phyloP scores from a whole-genome alignment of 805 yeast genomes.

The Isabelozyma rhagii region DNA sequence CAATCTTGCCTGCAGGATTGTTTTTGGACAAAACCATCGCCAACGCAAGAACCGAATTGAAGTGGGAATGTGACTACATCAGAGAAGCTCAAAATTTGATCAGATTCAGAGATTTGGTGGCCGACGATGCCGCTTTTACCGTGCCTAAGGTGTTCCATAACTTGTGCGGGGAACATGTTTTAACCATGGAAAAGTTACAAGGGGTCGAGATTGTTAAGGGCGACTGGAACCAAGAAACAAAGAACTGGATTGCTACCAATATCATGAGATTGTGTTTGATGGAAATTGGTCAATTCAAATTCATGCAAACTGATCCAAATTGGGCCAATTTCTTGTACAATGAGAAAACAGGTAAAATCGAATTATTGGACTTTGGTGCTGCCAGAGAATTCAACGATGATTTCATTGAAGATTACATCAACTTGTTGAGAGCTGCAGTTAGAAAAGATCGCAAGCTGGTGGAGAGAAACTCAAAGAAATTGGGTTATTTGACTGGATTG shows the following conservation, averaged over 20 bases:
- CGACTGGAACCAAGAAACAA: constrained; percentile 67
- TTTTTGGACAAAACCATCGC: constrained; percentile 89
- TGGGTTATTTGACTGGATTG: constrained; percentile 89
- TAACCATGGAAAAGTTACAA: constrained; percentile 85
- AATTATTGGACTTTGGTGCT: constrained; percentile 93
- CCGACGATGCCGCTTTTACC: constrained; percentile 58
- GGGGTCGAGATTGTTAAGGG: constrained; percentile 83
- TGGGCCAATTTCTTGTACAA: constrained; percentile 97
- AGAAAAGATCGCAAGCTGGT: constrained; percentile 62
- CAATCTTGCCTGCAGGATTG: constrained; percentile 84
- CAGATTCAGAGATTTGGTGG: constrained; percentile 57
- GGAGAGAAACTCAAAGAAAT: constrained; percentile 58
- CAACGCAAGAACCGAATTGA: constrained; percentile 87
- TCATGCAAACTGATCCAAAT: constrained; percentile 98
- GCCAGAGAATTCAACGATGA: constrained; percentile 71
- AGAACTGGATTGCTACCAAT: constrained; percentile 77
- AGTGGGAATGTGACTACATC: constrained; percentile 96
- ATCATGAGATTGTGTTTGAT: constrained; percentile 82
- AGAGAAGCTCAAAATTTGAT: constrained; percentile 81
- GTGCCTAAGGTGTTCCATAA: constrained; percentile 82
- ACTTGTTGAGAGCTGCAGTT: constrained; percentile 72
- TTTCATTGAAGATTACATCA: constrained; percentile 68
- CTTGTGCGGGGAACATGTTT: constrained; percentile 74
- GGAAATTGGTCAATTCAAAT: constrained; percentile 80
- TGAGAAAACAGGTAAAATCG: constrained; percentile 64